phyloP scores from a whole-genome alignment of 306 rosid species.

The Leucaena leucocephala region DNA sequence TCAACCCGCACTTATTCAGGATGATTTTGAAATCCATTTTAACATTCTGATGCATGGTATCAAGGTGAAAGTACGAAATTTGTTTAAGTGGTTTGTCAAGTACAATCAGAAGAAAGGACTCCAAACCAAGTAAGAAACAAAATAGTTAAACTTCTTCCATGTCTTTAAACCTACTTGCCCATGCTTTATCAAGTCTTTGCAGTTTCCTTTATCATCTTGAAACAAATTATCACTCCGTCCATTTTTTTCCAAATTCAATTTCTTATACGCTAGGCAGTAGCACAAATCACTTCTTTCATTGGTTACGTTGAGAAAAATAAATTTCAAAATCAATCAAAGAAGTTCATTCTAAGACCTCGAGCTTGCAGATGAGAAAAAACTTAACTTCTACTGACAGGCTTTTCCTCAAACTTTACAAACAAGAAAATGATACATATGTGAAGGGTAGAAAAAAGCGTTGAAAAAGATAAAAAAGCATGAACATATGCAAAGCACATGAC shows the following conservation, averaged over 20 bases:
- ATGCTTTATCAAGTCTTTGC: background rate
- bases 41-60: constrained; percentile 9
- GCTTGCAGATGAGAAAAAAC: constrained; percentile 16
- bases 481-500: background rate
- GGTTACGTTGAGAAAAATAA: constrained; percentile 5
- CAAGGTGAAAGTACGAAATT: constrained; percentile 6
- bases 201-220: constrained; percentile 17
- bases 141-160: background rate
- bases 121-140: background rate
- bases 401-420: constrained; percentile 21
- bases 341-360: constrained; percentile 23
- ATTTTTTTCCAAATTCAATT: background rate
- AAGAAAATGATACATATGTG: constrained; percentile 5
- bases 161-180: background rate
- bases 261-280: constrained; percentile 4
- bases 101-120: background rate
- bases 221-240: background rate
- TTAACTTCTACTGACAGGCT: constrained; percentile 2
- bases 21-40: constrained; percentile 14
- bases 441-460: background rate
- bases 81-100: background rate
- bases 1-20: background rate
- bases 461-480: background rate
- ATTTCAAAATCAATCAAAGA: constrained; percentile 6
- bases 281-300: background rate